A percentile compares a stretch with the other conserved stretches of the same genome.
Evolutionary conservation across 345 rosid genomes (phyloP).

Genomic region (Lepidium africanum): DNA sequence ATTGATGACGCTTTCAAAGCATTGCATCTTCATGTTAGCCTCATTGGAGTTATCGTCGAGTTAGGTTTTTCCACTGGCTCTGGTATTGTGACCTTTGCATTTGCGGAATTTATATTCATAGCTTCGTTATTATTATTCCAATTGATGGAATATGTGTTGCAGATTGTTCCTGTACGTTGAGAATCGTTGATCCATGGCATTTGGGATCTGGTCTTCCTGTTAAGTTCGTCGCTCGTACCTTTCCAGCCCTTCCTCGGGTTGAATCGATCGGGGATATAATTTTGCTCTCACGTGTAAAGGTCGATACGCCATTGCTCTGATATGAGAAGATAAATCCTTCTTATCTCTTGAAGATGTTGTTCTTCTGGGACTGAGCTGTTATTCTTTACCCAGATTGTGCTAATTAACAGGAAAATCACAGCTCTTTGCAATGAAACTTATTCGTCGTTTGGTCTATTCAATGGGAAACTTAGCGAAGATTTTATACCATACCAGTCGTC

Average conservation of each 20-base stretch:
- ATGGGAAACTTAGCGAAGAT: background rate
- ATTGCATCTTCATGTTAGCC: conserved; percentile 17
- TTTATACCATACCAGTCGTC: conserved; percentile 10
- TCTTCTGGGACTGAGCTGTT: background rate
- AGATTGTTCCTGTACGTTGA: conserved; percentile 12
- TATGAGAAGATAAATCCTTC: background rate
- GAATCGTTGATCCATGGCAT: conserved; percentile 21
- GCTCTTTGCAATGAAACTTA: conserved; percentile 20
- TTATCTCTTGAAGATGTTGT: background rate
- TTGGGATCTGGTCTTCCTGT: conserved; percentile 8
- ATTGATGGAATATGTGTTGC: background rate
- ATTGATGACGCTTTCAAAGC: conserved; percentile 14
- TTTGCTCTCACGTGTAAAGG: conserved; percentile 24
- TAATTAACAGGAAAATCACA: conserved; percentile 7
- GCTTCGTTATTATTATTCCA: background rate
- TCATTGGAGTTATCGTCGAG: conserved; percentile 28
- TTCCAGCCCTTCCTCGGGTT: conserved; percentile 16
- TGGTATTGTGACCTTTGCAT: background rate
- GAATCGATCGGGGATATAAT: conserved; percentile 16
- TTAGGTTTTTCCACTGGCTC: background rate
- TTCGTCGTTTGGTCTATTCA: conserved; percentile 10
- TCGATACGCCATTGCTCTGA: background rate
- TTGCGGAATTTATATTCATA: background rate
- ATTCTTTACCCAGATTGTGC: conserved; percentile 14
- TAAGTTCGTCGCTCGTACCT: conserved; percentile 13